phyloP scores from a whole-genome alignment of 192 early-diverging fungal genomes.

The Dissophora globulifera region DNA sequence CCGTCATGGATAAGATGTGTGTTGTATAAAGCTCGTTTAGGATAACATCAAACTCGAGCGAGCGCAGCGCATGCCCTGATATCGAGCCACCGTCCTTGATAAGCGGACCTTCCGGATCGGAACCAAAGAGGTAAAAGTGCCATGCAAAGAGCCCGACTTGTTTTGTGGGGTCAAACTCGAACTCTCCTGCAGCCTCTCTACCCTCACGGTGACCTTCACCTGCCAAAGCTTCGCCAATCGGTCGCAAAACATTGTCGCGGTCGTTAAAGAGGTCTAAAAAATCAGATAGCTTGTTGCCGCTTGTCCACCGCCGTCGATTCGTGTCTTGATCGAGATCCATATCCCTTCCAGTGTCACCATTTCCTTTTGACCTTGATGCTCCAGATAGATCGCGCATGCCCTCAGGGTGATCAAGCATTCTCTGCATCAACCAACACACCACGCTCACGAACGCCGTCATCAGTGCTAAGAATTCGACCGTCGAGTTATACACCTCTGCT shows the following conservation, averaged over 20 bases:
- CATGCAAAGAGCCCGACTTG: slow-evolving; percentile 29
- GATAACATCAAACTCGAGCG: slow-evolving; percentile 51
- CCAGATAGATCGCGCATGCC: too few relatives aligned
- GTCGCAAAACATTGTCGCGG: slow-evolving; percentile 48
- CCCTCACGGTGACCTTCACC: slow-evolving; percentile 10
- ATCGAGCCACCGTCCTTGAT: slow-evolving; percentile 3
- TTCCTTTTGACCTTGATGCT: background rate
- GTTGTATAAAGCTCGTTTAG: slow-evolving; percentile 62
- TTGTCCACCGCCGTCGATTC: background rate
- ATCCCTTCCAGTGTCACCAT: background rate
- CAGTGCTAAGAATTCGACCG: slow-evolving; percentile 48
- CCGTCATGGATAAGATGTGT: slow-evolving; percentile 57
- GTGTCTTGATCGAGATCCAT: slow-evolving; percentile 2
- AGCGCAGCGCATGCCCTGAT: background rate
- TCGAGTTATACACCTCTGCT: slow-evolving; percentile 35
- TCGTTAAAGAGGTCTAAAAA: slow-evolving; percentile 51
- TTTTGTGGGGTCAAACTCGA: background rate
- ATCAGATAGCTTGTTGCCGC: background rate
- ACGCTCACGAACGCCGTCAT: slow-evolving; percentile 63
- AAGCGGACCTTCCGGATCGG: slow-evolving; percentile 8
- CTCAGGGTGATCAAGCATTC: background rate
- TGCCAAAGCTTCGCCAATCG: slow-evolving; percentile 34
- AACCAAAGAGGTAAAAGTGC: slow-evolving; percentile 29
- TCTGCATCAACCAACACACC: slow-evolving; percentile 47
- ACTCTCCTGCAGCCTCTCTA: background rate